Evolutionary conservation across 768 basidiomycete species (phyloP).

Genomic region (Tulasnella calospora): DNA sequence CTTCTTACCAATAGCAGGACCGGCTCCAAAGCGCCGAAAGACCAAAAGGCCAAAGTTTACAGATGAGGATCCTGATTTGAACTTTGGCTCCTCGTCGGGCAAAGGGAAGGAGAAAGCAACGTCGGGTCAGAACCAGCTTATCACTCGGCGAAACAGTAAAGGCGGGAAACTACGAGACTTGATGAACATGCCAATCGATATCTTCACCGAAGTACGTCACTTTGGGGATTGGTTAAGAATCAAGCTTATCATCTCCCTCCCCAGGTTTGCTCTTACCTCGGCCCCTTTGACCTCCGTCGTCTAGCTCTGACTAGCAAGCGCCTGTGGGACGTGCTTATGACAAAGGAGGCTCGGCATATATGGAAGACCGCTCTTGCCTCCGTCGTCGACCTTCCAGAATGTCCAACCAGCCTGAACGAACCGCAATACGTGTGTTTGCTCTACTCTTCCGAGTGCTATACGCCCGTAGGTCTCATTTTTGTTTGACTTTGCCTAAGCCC

Average conservation of each 20-base stretch:
- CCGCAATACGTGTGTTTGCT: too few species aligned
- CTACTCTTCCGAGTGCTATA: too few species aligned
- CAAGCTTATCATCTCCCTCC: background rate
- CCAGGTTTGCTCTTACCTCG: too few species aligned
- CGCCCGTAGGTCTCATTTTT: background rate
- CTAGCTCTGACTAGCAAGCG: conserved; percentile 13
- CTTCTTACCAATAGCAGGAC: background rate
- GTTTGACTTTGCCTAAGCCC: background rate
- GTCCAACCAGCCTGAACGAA: conserved; percentile 22
- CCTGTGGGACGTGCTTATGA: conserved; percentile 16
- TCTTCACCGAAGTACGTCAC: too few species aligned
- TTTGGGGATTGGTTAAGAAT: background rate
- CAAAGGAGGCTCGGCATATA: too few species aligned
- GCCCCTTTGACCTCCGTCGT: conserved; percentile 22
- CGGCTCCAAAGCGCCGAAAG: background rate
- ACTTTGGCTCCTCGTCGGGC: background rate
- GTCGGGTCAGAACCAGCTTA: background rate
- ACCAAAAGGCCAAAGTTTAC: too few species aligned
- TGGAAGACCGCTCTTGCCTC: too few species aligned
- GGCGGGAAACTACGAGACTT: too few species aligned
- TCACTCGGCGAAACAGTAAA: background rate
- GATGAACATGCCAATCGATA: too few species aligned
- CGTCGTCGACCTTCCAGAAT: conserved; percentile 17
- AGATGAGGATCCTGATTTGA: too few species aligned
- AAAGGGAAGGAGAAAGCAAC: background rate